phyloP scores from a whole-genome alignment of 1,284 basidiomycete genomes.

The Chondrostereum purpureum region DNA sequence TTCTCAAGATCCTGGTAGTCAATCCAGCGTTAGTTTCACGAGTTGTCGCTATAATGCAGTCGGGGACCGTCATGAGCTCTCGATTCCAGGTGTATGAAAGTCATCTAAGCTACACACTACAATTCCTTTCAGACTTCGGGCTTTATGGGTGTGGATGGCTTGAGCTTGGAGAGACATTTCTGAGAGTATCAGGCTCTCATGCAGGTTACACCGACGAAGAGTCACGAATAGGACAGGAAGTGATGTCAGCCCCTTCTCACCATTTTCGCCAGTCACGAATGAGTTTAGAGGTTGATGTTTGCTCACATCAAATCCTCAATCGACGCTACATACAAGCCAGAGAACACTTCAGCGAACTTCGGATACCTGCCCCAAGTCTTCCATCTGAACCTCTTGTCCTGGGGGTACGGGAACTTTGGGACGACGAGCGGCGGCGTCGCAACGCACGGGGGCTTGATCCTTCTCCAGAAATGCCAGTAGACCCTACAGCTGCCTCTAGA shows the following conservation, averaged over 20 bases:
- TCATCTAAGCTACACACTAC: constrained; percentile 84
- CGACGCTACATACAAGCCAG: constrained; percentile 62
- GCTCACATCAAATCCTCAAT: constrained; percentile 83
- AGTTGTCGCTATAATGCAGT: constrained; percentile 69
- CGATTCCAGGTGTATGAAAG: constrained; percentile 82
- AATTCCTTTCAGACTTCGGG: constrained; percentile 95
- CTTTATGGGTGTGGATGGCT: constrained; percentile 93
- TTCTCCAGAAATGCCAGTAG: constrained; percentile 60
- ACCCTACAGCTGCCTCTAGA: constrained; percentile 55
- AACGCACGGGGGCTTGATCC: constrained; percentile 58
- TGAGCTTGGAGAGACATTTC: constrained; percentile 57
- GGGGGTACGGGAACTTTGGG: constrained; percentile 91
- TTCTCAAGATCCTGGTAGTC: constrained; percentile 80
- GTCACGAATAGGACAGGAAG: constrained; percentile 17
- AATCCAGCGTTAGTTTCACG: constrained; percentile 69
- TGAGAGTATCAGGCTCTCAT: constrained; percentile 36
- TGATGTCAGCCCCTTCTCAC: constrained; percentile 38
- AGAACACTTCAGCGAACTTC: constrained; percentile 69
- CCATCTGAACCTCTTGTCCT: constrained; percentile 77
- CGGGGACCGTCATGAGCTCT: constrained; percentile 75
- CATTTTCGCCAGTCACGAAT: constrained; percentile 64
- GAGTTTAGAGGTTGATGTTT: constrained; percentile 81
- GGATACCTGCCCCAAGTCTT: constrained; percentile 44
- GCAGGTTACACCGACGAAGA: constrained; percentile 24
- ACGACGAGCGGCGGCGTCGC: constrained; percentile 80